A percentile compares a stretch with the other conserved stretches of the same genome.
phyloP scores from a whole-genome alignment of 805 yeast genomes.

The Ascoidea asiatica region DNA sequence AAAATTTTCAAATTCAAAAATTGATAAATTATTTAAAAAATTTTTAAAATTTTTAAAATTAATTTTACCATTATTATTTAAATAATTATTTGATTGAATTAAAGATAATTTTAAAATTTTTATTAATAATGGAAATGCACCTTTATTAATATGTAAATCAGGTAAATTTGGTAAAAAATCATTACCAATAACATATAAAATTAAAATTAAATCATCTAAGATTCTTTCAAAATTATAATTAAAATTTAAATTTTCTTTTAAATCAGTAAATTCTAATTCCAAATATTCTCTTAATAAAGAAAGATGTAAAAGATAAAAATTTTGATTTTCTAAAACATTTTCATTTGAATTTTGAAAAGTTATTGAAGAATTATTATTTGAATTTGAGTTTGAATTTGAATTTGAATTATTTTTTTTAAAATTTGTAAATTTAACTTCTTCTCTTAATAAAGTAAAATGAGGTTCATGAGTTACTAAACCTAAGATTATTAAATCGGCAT shows the following conservation, averaged over 20 bases:
- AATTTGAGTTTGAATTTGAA: slow-evolving; percentile 21
- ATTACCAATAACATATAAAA: slow-evolving; percentile 91
- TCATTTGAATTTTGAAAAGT: slow-evolving; percentile 15
- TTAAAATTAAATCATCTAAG: slow-evolving; percentile 83
- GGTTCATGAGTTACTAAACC: slow-evolving; percentile 90
- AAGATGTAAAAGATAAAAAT: slow-evolving; percentile 70
- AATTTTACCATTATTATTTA: slow-evolving; percentile 73
- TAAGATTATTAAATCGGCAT: slow-evolving; percentile 90
- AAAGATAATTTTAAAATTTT: slow-evolving; percentile 79
- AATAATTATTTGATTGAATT: slow-evolving; percentile 63
- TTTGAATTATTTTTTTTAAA: slow-evolving; percentile 15
- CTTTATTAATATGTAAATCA: slow-evolving; percentile 82
- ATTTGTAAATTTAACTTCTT: slow-evolving; percentile 84
- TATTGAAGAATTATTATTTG: slow-evolving; percentile 17
- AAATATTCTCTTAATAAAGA: slow-evolving; percentile 84
- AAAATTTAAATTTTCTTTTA: slow-evolving; percentile 50
- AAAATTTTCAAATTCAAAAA: slow-evolving; percentile 75
- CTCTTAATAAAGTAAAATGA: slow-evolving; percentile 89
- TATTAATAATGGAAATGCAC: slow-evolving; percentile 88
- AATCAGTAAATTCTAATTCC: slow-evolving; percentile 68
- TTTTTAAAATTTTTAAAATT: slow-evolving; percentile 56
- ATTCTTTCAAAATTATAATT: slow-evolving; percentile 75
- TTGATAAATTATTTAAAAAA: slow-evolving; percentile 66
- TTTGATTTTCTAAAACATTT: slow-evolving; percentile 55
- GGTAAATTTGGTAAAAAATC: slow-evolving; percentile 97